These are phyloP conservation scores for Chrysosporium queenslandicum DNA, from an alignment of 2,329 filamentous ascomycete genomes.

Conservation along the genomic window DNA sequence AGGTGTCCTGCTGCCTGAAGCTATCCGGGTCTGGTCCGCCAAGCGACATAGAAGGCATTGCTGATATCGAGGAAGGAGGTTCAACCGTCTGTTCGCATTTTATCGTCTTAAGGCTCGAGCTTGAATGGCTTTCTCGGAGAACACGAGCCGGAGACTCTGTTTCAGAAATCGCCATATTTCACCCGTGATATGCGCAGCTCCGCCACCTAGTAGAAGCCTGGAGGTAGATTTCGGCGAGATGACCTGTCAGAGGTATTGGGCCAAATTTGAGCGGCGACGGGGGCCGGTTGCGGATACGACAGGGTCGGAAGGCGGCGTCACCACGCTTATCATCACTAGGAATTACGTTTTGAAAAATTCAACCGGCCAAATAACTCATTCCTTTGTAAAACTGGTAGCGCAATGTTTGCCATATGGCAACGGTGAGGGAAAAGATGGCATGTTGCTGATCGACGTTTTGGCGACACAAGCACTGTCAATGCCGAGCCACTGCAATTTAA, in stretches of 20 bases:
- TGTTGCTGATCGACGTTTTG: slow-evolving; percentile 3
- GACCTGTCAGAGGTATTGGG: background rate
- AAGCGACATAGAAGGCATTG: background rate
- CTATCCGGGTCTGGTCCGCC: background rate
- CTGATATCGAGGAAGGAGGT: background rate
- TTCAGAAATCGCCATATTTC: slow-evolving; percentile 1
- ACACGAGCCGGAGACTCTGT: background rate
- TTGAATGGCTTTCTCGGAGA: background rate
- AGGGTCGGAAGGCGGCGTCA: background rate
- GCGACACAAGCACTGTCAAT: background rate
- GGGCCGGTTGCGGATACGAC: background rate
- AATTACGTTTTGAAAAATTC: background rate
- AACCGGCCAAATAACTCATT: background rate
- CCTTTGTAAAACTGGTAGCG: background rate
- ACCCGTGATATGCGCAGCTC: background rate
- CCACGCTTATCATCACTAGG: background rate
- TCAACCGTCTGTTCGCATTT: background rate
- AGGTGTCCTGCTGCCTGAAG: background rate
- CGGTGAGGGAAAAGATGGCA: slow-evolving; percentile 1
- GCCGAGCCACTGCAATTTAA: background rate
- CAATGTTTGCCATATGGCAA: background rate
- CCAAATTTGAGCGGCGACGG: background rate
- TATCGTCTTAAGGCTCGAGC: slow-evolving; percentile 5
- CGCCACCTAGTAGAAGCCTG: background rate
- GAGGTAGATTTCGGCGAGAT: background rate